These are phyloP conservation scores for Sutorius eximius DNA, from an alignment of 1,284 basidiomycete species.

Conservation along the genomic window DNA sequence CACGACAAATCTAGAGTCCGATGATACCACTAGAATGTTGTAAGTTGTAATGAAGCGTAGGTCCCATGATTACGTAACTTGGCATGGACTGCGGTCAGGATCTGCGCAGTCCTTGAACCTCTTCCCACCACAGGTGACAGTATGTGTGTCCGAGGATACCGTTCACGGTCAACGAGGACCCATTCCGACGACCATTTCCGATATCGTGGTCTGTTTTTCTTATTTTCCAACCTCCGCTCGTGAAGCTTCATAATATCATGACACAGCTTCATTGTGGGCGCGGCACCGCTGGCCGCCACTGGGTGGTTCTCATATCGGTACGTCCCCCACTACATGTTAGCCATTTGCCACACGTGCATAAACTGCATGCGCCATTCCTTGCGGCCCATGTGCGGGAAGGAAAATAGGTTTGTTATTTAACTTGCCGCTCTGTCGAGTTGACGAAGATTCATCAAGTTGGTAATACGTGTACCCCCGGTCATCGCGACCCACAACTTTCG, in stretches of 20 bases:
- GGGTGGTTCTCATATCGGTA: not conserved
- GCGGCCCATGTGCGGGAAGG: not conserved
- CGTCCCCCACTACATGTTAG: constrained; percentile 1
- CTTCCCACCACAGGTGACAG: not conserved
- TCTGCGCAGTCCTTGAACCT: not conserved
- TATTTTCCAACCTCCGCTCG: not conserved
- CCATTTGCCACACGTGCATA: not conserved
- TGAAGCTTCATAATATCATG: constrained; percentile 1
- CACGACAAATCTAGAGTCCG: constrained; percentile 1
- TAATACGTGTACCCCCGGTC: not conserved
- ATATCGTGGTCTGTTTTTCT: not conserved
- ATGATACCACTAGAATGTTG: not conserved
- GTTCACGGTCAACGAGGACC: not conserved
- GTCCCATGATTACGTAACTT: not conserved
- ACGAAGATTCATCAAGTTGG: not conserved
- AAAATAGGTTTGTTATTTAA: not conserved
- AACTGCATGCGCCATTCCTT: constrained; percentile 1
- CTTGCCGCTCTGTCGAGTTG: too few relatives aligned
- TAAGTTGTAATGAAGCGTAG: not conserved
- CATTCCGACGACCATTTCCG: not conserved
- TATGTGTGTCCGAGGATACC: not conserved
- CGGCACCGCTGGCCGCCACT: not conserved
- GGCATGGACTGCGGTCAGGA: not conserved
- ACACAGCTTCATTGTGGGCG: constrained; percentile 23
- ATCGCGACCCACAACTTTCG: not conserved